These are phyloP conservation scores for Zopfia rhizophila DNA, from an alignment of 2,329 filamentous ascomycete genomes.

Conservation along the genomic window DNA sequence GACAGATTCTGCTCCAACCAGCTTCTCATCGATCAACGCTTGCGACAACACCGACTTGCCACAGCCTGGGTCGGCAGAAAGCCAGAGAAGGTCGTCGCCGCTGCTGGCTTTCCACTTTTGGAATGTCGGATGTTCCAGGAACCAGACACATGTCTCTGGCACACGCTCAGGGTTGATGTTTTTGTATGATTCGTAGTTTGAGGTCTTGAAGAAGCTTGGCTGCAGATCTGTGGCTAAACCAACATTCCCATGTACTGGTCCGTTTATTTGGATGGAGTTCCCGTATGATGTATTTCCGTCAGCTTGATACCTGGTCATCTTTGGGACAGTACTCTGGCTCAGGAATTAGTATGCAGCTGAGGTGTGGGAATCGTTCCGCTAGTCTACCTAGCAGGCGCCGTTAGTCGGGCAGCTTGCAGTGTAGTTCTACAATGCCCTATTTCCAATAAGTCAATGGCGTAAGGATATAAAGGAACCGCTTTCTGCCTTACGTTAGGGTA, in stretches of 20 bases:
- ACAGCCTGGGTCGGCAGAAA: conserved; percentile 54
- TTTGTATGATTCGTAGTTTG: conserved; percentile 7
- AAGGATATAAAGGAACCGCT: too few species aligned
- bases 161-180: conserved; percentile 4
- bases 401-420: too few species aligned
- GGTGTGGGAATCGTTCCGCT: background rate
- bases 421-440: too few species aligned
- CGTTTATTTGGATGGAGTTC: conserved; percentile 1
- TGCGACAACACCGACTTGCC: conserved; percentile 54
- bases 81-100: conserved; percentile 45
- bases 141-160: conserved; percentile 9
- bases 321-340: background rate
- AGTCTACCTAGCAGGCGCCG: too few species aligned
- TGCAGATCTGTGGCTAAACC: conserved; percentile 4
- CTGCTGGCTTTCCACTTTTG: conserved; percentile 7
- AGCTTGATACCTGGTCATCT: background rate
- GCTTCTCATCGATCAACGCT: conserved; percentile 45
- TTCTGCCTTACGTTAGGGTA: too few species aligned
- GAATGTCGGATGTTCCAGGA: conserved; percentile 8
- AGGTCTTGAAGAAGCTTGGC: conserved; percentile 12
- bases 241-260: conserved; percentile 1
- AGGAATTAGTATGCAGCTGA: background rate
- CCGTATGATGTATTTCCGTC: background rate
- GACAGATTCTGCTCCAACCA: conserved; percentile 19
- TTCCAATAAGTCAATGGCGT: background rate